Evolutionary conservation across 306 rosid genomes (phyloP).

Genomic region (Vicia villosa): DNA sequence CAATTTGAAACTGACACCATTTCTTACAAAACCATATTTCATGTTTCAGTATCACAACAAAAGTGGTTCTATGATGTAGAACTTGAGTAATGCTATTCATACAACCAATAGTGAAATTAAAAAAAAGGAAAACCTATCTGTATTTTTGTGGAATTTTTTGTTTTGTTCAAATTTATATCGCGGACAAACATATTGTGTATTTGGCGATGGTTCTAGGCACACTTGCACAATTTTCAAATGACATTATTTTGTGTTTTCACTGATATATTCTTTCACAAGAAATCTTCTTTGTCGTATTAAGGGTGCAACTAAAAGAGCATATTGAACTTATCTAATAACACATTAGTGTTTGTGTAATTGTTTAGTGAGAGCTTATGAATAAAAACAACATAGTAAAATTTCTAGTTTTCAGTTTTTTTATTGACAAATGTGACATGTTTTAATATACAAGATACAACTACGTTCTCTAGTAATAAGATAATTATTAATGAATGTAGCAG

Average conservation of each 20-base stretch:
- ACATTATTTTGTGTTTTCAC: neutral
- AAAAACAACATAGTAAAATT: neutral
- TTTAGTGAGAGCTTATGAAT: neutral
- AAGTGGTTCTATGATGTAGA: conserved; percentile 30
- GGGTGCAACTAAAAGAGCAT: neutral
- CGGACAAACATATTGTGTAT: too few relatives aligned
- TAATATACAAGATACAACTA: too few relatives aligned
- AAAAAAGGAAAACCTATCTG: neutral
- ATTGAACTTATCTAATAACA: neutral
- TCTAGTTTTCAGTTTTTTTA: too few relatives aligned
- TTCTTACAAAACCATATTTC: conserved; percentile 39
- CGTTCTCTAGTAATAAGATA: too few relatives aligned
- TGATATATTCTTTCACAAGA: too few relatives aligned
- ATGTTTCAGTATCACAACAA: conserved; percentile 26
- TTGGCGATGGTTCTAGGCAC: too few relatives aligned
- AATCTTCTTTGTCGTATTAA: neutral
- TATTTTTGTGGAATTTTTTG: too few relatives aligned
- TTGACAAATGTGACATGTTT: too few relatives aligned
- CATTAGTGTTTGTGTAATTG: neutral
- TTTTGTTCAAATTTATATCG: too few relatives aligned
- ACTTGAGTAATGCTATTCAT: conserved; percentile 30
- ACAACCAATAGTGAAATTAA: conserved; percentile 25
- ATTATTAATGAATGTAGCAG: too few relatives aligned
- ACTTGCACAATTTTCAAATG: neutral
- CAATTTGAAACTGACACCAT: conserved; percentile 34